Evolutionary conservation across 139 green algal genomes (phyloP), one percentile per base, ranked within the genome.

Genomic region (Eudorina sp.): DNA sequence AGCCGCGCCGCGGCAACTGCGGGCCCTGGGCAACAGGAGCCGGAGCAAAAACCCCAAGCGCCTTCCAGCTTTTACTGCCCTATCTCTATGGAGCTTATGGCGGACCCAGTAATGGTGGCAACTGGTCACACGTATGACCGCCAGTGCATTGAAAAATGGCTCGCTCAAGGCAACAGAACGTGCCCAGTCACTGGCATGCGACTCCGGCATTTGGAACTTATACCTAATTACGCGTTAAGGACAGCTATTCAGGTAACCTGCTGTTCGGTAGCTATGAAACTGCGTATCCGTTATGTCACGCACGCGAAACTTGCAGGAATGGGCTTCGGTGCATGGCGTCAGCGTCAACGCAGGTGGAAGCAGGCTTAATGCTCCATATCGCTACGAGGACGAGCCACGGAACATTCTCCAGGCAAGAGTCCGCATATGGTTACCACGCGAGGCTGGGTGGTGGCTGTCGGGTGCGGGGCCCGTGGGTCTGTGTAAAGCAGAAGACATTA

Each of bases 81-180:
- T 62, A 95, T 99, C 19, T 95, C 90, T 3, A 99, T 99, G 96
- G 97, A 99, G 88, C 91, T 98, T 14, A 99, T 99, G 97, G 89
- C 88, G 16, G 97, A 99, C 74, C 97, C 97, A 5, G 97, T 99
- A 14, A 98, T 99, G 90, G 93, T 99, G 6, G 96, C 96, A 14
- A 99, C 97, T 1, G 97, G 97, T 0, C 97, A 99, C 86, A 98
- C 96, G 14, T 99, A 99, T 82, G 97, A 99, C 91, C 90, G 95
- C 14, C 86, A 93, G 2, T 97, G 94, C 93, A 99, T 99, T 55
- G 94, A 98, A 86, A 94, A 93, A 16, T 99, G 97, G 97, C 86
- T 99, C 38, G 89, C 90, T 29, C 95, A 98, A 64, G 96, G 96
- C 45, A 90, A 98, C 86, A 91, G 95, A 14, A 99, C 95, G 1